Evolutionary conservation across 495 filamentous ascomycete species (phyloP).

Genomic region (Wilcoxina mikolae): DNA sequence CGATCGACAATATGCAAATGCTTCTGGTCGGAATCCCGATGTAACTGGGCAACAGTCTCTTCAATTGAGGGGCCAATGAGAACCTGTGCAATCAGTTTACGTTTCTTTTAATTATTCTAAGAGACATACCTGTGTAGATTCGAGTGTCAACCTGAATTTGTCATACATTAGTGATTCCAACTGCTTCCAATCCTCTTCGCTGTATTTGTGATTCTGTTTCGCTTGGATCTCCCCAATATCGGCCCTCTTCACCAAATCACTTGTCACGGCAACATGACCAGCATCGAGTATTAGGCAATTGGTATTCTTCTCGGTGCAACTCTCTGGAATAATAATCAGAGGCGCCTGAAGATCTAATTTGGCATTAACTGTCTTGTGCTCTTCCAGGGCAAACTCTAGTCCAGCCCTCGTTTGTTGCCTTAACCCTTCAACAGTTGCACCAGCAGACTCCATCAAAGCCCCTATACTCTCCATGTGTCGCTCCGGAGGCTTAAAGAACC

Average conservation of each 20-base stretch:
- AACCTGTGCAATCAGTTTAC: constrained; percentile 31
- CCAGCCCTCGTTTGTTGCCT: constrained; percentile 91
- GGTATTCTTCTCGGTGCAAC: constrained; percentile 60
- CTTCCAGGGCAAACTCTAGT: constrained; percentile 85
- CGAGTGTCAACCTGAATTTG: constrained; percentile 77
- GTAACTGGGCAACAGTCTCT: constrained; percentile 72
- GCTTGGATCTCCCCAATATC: constrained; percentile 77
- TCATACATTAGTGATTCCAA: constrained; percentile 91
- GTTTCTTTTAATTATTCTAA: background rate
- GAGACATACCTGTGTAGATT: constrained; percentile 56
- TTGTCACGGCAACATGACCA: constrained; percentile 85
- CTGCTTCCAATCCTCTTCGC: constrained; percentile 69
- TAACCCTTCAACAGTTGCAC: constrained; percentile 84
- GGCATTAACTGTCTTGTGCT: constrained; percentile 94
- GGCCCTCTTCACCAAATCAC: constrained; percentile 78
- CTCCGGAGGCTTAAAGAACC: constrained; percentile 91
- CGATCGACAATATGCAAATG: constrained; percentile 85
- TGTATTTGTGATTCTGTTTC: constrained; percentile 90
- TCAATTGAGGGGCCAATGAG: constrained; percentile 91
- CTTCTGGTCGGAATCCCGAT: constrained; percentile 48
- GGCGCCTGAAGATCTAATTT: constrained; percentile 92
- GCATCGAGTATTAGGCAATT: constrained; percentile 89
- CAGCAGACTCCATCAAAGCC: constrained; percentile 83
- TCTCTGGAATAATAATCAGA: constrained; percentile 89
- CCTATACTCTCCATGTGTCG: constrained; percentile 96